Evolutionary conservation across 2,329 filamentous ascomycete genomes (phyloP).

Genomic region (Pyrenochaeta sp.): DNA sequence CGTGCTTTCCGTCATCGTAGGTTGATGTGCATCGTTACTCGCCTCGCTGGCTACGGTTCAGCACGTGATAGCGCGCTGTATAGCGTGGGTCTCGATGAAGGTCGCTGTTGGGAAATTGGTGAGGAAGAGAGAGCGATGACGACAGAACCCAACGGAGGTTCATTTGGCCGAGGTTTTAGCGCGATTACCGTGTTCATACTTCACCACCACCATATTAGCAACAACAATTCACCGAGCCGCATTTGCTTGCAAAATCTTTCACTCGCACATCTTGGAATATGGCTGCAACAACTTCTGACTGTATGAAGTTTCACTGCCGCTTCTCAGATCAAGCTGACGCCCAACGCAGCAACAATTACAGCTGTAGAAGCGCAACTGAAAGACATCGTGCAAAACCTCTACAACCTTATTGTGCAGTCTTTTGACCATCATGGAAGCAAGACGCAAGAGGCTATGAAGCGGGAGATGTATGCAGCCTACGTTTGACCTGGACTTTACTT

Average conservation of each 20-base stretch:
- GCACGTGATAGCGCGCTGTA: conserved; percentile 22
- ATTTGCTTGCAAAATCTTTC: neutral
- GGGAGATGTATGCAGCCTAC: conserved; percentile 60
- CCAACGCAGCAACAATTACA: conserved; percentile 20
- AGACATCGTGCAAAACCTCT: conserved; percentile 69
- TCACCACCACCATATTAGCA: neutral
- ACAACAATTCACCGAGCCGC: conserved; percentile 3
- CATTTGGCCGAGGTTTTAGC: conserved; percentile 31
- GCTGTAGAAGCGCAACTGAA: conserved; percentile 62
- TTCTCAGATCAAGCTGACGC: conserved; percentile 4
- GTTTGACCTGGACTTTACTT: neutral
- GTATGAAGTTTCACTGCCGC: neutral
- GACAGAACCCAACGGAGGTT: conserved; percentile 9
- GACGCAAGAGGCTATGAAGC: conserved; percentile 65
- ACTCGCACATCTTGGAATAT: conserved; percentile 5
- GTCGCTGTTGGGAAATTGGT: conserved; percentile 15
- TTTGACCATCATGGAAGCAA: conserved; percentile 67
- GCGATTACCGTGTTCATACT: conserved; percentile 6
- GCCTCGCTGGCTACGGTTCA: neutral
- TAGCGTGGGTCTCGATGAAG: conserved; percentile 10
- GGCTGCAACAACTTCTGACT: conserved; percentile 12
- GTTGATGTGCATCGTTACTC: conserved; percentile 25
- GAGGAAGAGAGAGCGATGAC: conserved; percentile 25
- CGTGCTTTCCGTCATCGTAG: conserved; percentile 41
- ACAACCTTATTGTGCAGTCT: conserved; percentile 65